phyloP scores from a whole-genome alignment of 2,329 filamentous ascomycete genomes.

The Pseudocercospora macadamiae region DNA sequence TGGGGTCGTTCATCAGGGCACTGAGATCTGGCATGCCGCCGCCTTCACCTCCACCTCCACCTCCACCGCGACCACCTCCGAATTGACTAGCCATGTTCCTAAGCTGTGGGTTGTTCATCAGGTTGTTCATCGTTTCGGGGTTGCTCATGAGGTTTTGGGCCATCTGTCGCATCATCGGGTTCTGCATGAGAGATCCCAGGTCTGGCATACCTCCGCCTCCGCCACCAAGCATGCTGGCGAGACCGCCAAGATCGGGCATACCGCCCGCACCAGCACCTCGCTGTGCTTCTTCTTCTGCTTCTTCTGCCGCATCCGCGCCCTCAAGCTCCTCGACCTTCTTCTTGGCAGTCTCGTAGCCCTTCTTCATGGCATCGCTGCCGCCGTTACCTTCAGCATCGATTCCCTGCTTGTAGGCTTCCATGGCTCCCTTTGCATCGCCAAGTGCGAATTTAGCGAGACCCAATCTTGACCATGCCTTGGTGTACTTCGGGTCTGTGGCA shows the following conservation, averaged over 20 bases:
- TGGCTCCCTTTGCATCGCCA: constrained; percentile 84
- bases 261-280: constrained; percentile 44
- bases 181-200: constrained; percentile 84
- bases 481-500: constrained; percentile 85
- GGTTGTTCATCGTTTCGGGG: constrained; percentile 83
- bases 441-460: constrained; percentile 90
- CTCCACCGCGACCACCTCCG: constrained; percentile 53
- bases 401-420: constrained; percentile 91
- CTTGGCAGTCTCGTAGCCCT: constrained; percentile 92
- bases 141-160: constrained; percentile 97
- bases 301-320: constrained; percentile 37
- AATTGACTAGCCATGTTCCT: constrained; percentile 86
- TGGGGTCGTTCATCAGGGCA: constrained; percentile 87
- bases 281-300: constrained; percentile 39
- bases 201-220: constrained; percentile 84
- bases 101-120: constrained; percentile 92
- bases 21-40: constrained; percentile 83
- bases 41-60: constrained; percentile 37
- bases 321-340: constrained; percentile 79
- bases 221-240: constrained; percentile 56
- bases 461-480: constrained; percentile 94
- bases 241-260: constrained; percentile 45
- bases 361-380: constrained; percentile 96
- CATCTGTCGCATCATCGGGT: constrained; percentile 98
- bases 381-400: constrained; percentile 94